Percentiles rank a stretch among this genome's conserved stretches.
Evolutionary conservation across 2,329 filamentous ascomycete species (phyloP).

Genomic region (Calonectria naviculata): DNA sequence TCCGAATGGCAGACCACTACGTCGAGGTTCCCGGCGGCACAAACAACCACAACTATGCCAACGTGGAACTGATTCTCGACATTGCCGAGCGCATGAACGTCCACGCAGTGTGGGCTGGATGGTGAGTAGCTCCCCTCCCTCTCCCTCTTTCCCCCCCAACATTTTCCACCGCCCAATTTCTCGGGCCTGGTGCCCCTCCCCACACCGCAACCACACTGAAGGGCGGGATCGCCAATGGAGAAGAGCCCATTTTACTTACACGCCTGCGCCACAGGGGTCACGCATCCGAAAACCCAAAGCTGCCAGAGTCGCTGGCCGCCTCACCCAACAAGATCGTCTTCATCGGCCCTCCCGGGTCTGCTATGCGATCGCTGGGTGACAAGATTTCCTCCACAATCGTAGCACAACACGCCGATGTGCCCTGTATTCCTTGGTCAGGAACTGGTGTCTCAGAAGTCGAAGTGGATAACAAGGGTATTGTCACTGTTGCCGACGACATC

Average conservation of each 20-base stretch:
- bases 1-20: constrained; percentile 99
- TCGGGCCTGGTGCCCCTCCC: background rate
- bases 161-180: constrained; percentile 13
- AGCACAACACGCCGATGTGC: constrained; percentile 94
- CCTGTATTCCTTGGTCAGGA: constrained; percentile 99
- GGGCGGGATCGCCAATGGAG: background rate
- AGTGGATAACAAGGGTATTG: constrained; percentile 85
- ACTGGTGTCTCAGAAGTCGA: constrained; percentile 86
- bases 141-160: background rate
- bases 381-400: constrained; percentile 99
- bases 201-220: background rate
- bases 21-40: constrained; percentile 98
- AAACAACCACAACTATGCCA: constrained; percentile 99
- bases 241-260: constrained; percentile 21
- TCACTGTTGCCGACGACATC: constrained; percentile 87
- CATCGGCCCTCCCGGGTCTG: constrained; percentile 96
- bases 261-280: constrained; percentile 78
- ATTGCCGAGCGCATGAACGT: constrained; percentile 98
- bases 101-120: constrained; percentile 98
- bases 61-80: constrained; percentile 99
- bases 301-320: constrained; percentile 94
- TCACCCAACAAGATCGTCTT: constrained; percentile 99
- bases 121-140: constrained; percentile 66
- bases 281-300: constrained; percentile 97
- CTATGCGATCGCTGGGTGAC: constrained; percentile 98